Base-by-base conservation (phyloP, 2,329 filamentous ascomycete species). In the Teratosphaeria zuluensis region DNA sequence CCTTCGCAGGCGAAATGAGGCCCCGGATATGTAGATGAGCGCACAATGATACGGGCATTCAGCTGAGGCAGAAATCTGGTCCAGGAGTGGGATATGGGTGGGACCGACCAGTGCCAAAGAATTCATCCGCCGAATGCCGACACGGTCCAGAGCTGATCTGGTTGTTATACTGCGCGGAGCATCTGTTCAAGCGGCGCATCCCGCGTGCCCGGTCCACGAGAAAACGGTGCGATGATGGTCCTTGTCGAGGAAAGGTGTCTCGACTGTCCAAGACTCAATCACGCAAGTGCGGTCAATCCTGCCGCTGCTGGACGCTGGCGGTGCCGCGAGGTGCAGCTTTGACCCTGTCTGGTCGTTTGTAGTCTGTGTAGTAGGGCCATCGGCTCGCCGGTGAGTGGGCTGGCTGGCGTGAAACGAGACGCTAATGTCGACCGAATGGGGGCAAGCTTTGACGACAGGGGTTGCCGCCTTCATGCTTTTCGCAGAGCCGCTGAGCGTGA, bases 1-100 rank as follows among this genome's bases (percentile, higher is more conserved):
- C 24, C 24, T 24, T 57, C 46, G 55, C 30, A 59, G 53, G 38
- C 58, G 56, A 58, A 32, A 61, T 61, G 58, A 60, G 54, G 42
- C 54, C 53, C 57, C 35, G n/a, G 32, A 8, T n/a, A 31, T 31
- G 46, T 32, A n/a, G 11, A 14, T 24, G 33, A 35, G 33, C 35
- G 9, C 35, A 42, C 14, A 28, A 30, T 35, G 24, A 35, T 48
- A 9, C 30, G 30, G 7, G 19, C 30, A 31, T 33, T 21, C 53
- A 19, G 19, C 53, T 9, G 38, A 14, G 7, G 33, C 30, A 8
- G 12, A 38, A 12, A 19, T 3, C 4, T 8, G 33, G 24, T 35
- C 48, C 48, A 19, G 21, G 21, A 9, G 51, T 33, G 28, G 24
- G 28, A 11, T 14, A 42, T 14, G 8, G 55, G 32, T 16, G 54